Evolutionary conservation across 2,329 filamentous ascomycete species (phyloP).

Genomic region (Clarireedia paspali): DNA sequence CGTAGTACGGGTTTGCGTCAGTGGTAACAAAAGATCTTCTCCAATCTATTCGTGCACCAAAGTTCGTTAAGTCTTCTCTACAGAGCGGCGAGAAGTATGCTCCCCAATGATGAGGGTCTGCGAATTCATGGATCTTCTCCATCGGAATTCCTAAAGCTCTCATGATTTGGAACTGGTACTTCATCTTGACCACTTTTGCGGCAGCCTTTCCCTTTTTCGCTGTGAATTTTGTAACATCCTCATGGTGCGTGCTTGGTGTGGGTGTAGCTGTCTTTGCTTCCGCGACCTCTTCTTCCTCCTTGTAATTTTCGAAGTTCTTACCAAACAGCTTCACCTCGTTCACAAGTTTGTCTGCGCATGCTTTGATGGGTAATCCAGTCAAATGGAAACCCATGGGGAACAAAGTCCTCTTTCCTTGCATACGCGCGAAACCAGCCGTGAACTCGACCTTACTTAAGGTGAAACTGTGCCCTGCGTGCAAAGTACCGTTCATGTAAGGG

Average conservation of each 20-base stretch:
- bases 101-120: slow-evolving; percentile 88
- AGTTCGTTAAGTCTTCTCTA: slow-evolving; percentile 69
- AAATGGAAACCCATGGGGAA: slow-evolving; percentile 94
- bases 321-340: slow-evolving; percentile 88
- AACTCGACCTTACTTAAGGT: slow-evolving; percentile 93
- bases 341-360: slow-evolving; percentile 88
- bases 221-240: slow-evolving; percentile 84
- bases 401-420: slow-evolving; percentile 80
- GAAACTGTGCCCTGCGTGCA: slow-evolving; percentile 90
- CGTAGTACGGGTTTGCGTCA: slow-evolving; percentile 93
- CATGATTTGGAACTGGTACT: slow-evolving; percentile 97
- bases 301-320: slow-evolving; percentile 72
- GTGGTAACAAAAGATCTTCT: slow-evolving; percentile 88
- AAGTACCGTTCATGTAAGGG: slow-evolving; percentile 78
- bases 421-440: slow-evolving; percentile 73
- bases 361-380: slow-evolving; percentile 97
- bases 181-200: slow-evolving; percentile 83
- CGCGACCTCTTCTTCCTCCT: slow-evolving; percentile 49
- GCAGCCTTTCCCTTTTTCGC: slow-evolving; percentile 89
- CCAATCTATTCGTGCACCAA: slow-evolving; percentile 90
- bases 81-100: slow-evolving; percentile 82
- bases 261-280: slow-evolving; percentile 42
- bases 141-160: slow-evolving; percentile 78
- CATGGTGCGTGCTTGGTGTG: slow-evolving; percentile 60
- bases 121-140: slow-evolving; percentile 87